Conservation (phyloP, 78 protist genomes). For the Dictyostelium discoideum region DNA sequence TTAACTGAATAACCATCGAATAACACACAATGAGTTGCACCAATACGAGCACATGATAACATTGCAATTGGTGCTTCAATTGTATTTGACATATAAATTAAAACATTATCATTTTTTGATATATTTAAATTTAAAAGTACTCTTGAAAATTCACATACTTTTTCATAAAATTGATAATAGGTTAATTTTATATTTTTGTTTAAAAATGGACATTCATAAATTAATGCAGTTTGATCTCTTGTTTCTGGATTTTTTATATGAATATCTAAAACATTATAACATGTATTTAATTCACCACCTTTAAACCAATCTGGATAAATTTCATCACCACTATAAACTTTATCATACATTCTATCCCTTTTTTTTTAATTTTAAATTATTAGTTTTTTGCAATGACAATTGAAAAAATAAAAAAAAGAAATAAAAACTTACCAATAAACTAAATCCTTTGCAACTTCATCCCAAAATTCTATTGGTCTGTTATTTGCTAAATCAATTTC, state of each 20-base stretch:
- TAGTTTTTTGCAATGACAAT: not conserved
- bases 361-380: not conserved
- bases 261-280: constrained; percentile 85
- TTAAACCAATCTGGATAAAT: constrained; percentile 83
- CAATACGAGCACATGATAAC: constrained; percentile 96
- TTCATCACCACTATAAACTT: constrained; percentile 10
- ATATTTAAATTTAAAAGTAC: constrained; percentile 87
- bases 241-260: not conserved
- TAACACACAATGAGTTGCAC: constrained; percentile 85
- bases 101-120: constrained; percentile 89
- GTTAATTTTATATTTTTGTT: not conserved
- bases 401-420: not conserved
- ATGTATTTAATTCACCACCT: constrained; percentile 83
- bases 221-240: constrained; percentile 11
- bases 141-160: constrained; percentile 86
- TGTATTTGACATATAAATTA: constrained; percentile 93
- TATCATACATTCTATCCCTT: not conserved
- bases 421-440: constrained; percentile 4
- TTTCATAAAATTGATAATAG: not conserved
- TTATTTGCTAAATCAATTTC: not conserved
- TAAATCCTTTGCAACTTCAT: constrained; percentile 9
- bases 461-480: constrained; percentile 17
- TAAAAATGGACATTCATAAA: constrained; percentile 38
- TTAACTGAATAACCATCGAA: not conserved
- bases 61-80: constrained; percentile 84